Evolutionary conservation across 768 basidiomycete genomes (phyloP), one percentile per base, ranked within the genome.

Genomic region (Boletus fagicola): DNA sequence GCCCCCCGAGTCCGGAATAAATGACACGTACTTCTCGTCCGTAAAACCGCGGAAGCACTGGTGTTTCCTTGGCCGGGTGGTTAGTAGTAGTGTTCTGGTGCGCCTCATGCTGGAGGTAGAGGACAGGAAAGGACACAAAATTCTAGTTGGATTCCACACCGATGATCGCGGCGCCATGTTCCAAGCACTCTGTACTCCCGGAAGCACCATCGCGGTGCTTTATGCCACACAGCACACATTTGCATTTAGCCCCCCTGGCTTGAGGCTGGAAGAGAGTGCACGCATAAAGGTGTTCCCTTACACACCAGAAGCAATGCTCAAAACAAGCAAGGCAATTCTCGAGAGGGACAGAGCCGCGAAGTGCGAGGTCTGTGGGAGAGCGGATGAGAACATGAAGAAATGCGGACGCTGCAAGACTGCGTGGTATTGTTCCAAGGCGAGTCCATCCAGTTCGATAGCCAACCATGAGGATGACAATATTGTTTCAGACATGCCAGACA

Each of bases 151-250:
- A 13, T 71, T 71, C 62, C 68, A 71, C n/a, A 71, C 70, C 6
- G 65, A 71, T 28, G 69, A 71, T 46, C 69, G 69, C 45, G 69
- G 69, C 18, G 54, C 60, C 24, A 59, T 60, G 38, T 63, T 72
- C 44, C 61, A 56, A 48, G 16, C 47, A 18, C 51, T 51, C 20
- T 71, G 69, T 30, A 61, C 45, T 20, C 64, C 66, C 1, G 70
- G 68, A n/a, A 70, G 54, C 33, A 72, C 69, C 39, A 64, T 71
- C 50, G 69, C 70, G 2, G 69, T 71, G 50, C 66, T 71, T 31
- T 71, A 71, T 15, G 69, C 69, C 50, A 64, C 66, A 2, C 70
- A 68, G 16, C 70, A 71, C 51, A 60, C 28, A 2, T 71, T 71
- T 48, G 62, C 70, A 24, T 72, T 72, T 35, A 68, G 66, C 49